phyloP scores from a whole-genome alignment of 1,284 basidiomycete species.

The Sporisorium sorghi region DNA sequence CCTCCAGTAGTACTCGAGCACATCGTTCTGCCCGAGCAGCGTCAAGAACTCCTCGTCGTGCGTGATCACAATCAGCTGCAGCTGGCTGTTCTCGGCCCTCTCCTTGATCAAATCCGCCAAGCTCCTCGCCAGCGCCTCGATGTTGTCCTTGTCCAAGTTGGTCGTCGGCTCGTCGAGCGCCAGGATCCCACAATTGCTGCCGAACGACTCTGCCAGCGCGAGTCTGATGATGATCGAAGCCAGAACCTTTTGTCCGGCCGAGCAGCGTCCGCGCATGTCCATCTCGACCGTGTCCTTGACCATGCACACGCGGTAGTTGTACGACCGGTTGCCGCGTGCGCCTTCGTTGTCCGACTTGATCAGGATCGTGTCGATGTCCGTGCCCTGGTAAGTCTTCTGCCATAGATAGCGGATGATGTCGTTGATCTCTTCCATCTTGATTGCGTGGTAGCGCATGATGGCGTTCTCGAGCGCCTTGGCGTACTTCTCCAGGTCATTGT shows the following conservation, averaged over 20 bases:
- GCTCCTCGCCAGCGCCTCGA: slow-evolving; percentile 89
- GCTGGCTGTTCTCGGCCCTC: slow-evolving; percentile 79
- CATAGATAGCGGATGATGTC: slow-evolving; percentile 81
- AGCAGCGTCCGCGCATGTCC: slow-evolving; percentile 99
- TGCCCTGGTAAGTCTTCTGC: slow-evolving; percentile 99
- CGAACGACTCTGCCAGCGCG: slow-evolving; percentile 97
- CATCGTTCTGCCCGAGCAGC: slow-evolving; percentile 58
- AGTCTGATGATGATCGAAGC: slow-evolving; percentile 99
- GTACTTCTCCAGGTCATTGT: slow-evolving; percentile 84
- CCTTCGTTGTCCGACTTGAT: slow-evolving; percentile 93
- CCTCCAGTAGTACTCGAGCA: slow-evolving; percentile 66
- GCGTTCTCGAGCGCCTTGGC: slow-evolving; percentile 92
- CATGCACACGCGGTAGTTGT: slow-evolving; percentile 98
- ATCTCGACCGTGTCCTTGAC: slow-evolving; percentile 98
- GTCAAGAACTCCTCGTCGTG: slow-evolving; percentile 68
- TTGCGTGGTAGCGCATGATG: slow-evolving; percentile 97
- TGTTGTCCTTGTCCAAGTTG: slow-evolving; percentile 94
- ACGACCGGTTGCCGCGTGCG: slow-evolving; percentile 75
- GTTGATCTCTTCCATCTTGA: slow-evolving; percentile 99
- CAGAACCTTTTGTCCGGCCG: slow-evolving; percentile 97
- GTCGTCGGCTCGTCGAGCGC: slow-evolving; percentile 99
- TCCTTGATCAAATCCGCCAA: slow-evolving; percentile 77
- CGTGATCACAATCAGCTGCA: slow-evolving; percentile 93
- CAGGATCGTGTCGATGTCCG: slow-evolving; percentile 97
- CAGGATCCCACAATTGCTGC: slow-evolving; percentile 95